A percentile compares a stretch with the other conserved stretches of the same genome.
phyloP scores from a whole-genome alignment of 2,329 filamentous ascomycete genomes.

The Chaetomium strumarium region DNA sequence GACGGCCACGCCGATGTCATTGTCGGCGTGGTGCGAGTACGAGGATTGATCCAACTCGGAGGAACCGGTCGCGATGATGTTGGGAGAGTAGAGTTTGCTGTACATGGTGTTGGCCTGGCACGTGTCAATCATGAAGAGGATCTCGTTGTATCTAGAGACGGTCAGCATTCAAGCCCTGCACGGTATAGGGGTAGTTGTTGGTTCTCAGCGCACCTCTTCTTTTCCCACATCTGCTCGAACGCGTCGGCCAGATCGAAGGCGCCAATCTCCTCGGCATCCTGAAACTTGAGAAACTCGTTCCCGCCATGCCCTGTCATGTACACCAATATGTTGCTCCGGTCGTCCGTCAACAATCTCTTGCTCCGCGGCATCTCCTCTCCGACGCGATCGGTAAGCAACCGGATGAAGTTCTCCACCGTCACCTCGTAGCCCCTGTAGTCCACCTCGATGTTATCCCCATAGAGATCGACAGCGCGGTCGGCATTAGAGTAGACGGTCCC shows the following conservation, averaged over 20 bases:
- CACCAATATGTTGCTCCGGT: constrained; percentile 91
- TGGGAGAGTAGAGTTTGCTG: constrained; percentile 94
- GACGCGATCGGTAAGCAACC: constrained; percentile 87
- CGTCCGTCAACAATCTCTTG: constrained; percentile 89
- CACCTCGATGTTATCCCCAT: constrained; percentile 98
- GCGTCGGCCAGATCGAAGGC: constrained; percentile 94
- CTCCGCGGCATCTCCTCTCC: constrained; percentile 91
- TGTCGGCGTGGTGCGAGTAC: constrained; percentile 96
- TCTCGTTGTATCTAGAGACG: constrained; percentile 72
- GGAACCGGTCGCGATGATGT: constrained; percentile 96
- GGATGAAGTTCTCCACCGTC: constrained; percentile 97
- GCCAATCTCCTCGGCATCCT: constrained; percentile 95
- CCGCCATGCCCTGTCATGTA: constrained; percentile 99
- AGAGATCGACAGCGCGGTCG: constrained; percentile 88
- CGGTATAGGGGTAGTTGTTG: background rate
- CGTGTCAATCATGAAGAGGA: constrained; percentile 99
- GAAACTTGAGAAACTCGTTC: constrained; percentile 97
- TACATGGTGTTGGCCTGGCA: constrained; percentile 99
- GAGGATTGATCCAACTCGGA: constrained; percentile 93
- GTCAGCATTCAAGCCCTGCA: background rate
- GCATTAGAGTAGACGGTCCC: constrained; percentile 98
- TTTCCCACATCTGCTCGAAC: constrained; percentile 99
- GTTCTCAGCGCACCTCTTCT: constrained; percentile 66
- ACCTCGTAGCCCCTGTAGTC: constrained; percentile 98
- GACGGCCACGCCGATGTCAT: constrained; percentile 94